Conservation (phyloP, 805 yeast genomes). For the Yarrowia hollandica region DNA sequence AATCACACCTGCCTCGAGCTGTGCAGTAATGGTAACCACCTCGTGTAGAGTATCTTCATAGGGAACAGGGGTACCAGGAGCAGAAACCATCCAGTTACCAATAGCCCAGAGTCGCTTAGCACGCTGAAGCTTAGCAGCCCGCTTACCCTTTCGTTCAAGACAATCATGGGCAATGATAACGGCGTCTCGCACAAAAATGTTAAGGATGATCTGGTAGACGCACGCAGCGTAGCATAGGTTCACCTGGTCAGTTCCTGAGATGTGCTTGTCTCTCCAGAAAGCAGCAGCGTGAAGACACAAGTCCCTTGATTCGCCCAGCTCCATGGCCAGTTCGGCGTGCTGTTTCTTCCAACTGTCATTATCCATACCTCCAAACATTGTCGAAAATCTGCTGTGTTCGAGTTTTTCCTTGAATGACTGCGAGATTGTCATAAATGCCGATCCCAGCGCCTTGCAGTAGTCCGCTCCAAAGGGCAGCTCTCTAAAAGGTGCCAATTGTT, state of each 20-base stretch:
- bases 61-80: conserved; percentile 15
- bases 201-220: conserved; percentile 25
- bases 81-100: conserved; percentile 28
- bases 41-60: conserved; percentile 20
- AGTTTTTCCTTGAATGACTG: conserved; percentile 21
- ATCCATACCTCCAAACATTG: conserved; percentile 2
- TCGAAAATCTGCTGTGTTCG: conserved; percentile 7
- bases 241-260: conserved; percentile 17
- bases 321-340: conserved; percentile 13
- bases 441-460: conserved; percentile 16
- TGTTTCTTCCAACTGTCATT: conserved; percentile 25
- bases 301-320: conserved; percentile 3
- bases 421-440: conserved; percentile 19
- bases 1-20: conserved; percentile 8
- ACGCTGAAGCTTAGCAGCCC: neutral
- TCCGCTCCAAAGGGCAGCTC: conserved; percentile 26
- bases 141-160: conserved; percentile 7
- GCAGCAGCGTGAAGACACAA: conserved; percentile 14
- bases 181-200: neutral
- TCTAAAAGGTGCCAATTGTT: conserved; percentile 12
- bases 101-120: conserved; percentile 25
- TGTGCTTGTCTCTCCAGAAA: conserved; percentile 7
- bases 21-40: conserved; percentile 21
- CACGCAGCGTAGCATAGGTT: conserved; percentile 17
- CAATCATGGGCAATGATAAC: conserved; percentile 9